Base-by-base conservation (phyloP, 148 eudicot species). In the Mesembryanthemum crystallinum region DNA sequence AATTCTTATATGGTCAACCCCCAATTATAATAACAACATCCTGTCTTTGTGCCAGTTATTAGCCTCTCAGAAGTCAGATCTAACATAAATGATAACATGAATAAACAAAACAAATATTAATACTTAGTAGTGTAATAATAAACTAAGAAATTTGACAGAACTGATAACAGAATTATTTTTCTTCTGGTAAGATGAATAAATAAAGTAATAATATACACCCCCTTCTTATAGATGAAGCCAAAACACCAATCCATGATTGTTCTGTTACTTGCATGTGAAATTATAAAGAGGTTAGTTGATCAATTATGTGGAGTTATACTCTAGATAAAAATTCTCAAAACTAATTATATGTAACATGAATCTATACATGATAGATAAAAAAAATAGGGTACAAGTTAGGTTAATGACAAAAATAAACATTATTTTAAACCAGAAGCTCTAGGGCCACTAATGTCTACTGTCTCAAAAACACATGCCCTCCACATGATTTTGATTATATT, bases 231-330 rank as follows among this genome's bases (percentile, higher is more conserved):
- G 42, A 52, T 28, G 60, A 70, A 70, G 73, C 61, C 33, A 28
- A 51, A 70, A 51, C 21, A 70, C 61, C 60, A 70, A 32, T 42
- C 57, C 61, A 70, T 70, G 25, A 52, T 70, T 70, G 61, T 70
- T 47, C 73, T 70, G 73, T 13, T 8, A 45, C 17, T 49, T 51
- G 60, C 61, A 51, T 29, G 61, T 28, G 73, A 35, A 70, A 15
- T 32, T 63, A 32, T 70, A 51, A 1, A 70, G 1, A 15, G 20
- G n/a, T 15, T 4, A 17, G 58, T 14, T 52, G 58, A 52, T 52
- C 27, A 11, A 39, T 37, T 10, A 24, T 24, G 42, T 0, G 42
- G 21, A 67, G 24, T 14, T 43, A 42, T 43, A 49, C 32, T 65
- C 12, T 69, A 21, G 59, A 47, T 69, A 49, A 69, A 69, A 70